Percentiles rank a stretch among this genome's conserved stretches.
Evolutionary conservation across 148 eudicot genomes (phyloP).

Genomic region (Pharnaceum exiguum): DNA sequence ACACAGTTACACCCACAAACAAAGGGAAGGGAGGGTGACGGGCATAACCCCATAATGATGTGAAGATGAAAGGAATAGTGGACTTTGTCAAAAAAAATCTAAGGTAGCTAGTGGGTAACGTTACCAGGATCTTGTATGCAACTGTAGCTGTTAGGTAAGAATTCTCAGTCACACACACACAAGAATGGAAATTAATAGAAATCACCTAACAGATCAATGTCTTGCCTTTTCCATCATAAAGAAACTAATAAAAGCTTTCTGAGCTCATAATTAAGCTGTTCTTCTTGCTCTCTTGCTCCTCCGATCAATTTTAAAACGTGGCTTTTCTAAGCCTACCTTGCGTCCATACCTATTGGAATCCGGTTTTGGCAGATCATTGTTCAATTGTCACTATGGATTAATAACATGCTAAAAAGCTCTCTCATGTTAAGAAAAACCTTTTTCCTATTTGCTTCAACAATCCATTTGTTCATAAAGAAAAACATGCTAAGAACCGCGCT

Average conservation of each 20-base stretch:
- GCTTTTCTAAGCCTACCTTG: no score
- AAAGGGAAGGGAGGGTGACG: not conserved
- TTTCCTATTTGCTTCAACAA: no score
- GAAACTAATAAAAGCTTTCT: not conserved
- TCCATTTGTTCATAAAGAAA: no score
- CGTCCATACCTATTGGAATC: no score
- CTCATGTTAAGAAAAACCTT: no score
- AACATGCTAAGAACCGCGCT: no score
- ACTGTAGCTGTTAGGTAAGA: slow-evolving; percentile 19
- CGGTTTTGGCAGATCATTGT: no score
- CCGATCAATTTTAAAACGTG: no score
- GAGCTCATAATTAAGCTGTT: not conserved
- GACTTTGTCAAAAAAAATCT: slow-evolving; percentile 6
- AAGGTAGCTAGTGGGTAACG: not conserved
- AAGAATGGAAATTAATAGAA: not conserved
- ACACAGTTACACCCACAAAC: no score
- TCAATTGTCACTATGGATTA: no score
- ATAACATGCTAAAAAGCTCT: no score
- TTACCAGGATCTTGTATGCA: slow-evolving; percentile 14
- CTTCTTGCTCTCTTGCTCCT: no score
- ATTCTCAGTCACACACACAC: slow-evolving; percentile 8
- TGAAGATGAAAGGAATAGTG: not conserved
- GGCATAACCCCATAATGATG: not conserved
- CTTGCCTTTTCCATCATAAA: not conserved
- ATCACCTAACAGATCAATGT: slow-evolving; percentile 14